phyloP scores from a whole-genome alignment of 352 stramenopile species.

The Globisporangium irregulare region DNA sequence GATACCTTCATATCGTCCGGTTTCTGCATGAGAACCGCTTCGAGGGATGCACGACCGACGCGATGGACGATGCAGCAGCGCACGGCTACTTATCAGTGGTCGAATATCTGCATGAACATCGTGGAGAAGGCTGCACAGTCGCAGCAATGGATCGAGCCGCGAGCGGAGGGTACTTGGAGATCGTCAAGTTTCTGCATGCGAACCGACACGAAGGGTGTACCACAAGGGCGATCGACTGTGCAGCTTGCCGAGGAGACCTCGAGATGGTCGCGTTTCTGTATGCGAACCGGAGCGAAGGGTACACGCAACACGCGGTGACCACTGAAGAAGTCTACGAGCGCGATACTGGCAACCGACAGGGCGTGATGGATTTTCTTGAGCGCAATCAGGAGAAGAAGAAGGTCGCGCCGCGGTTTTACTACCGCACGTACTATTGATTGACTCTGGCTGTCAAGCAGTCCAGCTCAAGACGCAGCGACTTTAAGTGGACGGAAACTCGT shows the following conservation, averaged over 20 bases:
- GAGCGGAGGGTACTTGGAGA: background rate
- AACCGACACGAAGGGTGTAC: background rate
- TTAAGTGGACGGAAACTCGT: too few species aligned
- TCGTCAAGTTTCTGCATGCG: slow-evolving; percentile 3
- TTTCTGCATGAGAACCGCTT: background rate
- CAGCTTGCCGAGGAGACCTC: background rate
- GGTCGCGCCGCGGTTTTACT: background rate
- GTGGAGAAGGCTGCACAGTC: background rate
- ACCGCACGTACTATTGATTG: background rate
- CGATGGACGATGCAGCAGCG: background rate
- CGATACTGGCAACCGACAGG: background rate
- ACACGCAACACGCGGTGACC: background rate
- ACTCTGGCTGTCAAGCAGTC: background rate
- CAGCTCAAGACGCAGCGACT: too few species aligned
- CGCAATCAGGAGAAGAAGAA: background rate
- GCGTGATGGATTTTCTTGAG: background rate
- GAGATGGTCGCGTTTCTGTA: background rate
- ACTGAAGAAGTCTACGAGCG: background rate
- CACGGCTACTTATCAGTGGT: background rate
- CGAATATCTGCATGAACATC: slow-evolving; percentile 11
- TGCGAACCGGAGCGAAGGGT: background rate
- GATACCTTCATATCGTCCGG: background rate
- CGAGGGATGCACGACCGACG: background rate
- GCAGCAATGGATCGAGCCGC: background rate
- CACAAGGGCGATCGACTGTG: background rate